A percentile compares a stretch with the other conserved stretches of the same genome.
Evolutionary conservation across 441 rosid species (phyloP).

Genomic region (Kokia cookei): DNA sequence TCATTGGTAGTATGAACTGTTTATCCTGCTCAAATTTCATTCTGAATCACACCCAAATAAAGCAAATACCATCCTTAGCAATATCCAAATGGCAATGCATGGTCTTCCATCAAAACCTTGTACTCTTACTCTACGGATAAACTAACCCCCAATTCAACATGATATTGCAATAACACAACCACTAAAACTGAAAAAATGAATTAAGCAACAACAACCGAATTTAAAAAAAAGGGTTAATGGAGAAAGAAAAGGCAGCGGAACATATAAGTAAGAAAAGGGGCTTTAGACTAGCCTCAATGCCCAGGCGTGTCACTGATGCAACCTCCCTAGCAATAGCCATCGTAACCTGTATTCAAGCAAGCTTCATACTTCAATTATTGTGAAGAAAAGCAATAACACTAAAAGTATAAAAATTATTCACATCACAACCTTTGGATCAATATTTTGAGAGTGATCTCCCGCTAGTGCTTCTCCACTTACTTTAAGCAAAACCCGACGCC

Average conservation of each 20-base stretch:
- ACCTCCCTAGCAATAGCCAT: conserved; percentile 96
- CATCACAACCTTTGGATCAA: conserved; percentile 75
- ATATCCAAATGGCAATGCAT: background rate
- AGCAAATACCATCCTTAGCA: background rate
- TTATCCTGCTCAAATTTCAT: background rate
- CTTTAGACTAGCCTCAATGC: conserved; percentile 60
- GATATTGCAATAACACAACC: background rate
- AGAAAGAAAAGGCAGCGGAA: background rate
- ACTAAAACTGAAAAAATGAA: background rate
- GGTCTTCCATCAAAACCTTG: background rate
- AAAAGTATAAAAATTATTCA: background rate
- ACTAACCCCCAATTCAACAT: background rate
- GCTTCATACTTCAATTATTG: conserved; percentile 7
- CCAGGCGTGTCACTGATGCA: conserved; percentile 81
- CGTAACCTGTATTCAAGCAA: conserved; percentile 43
- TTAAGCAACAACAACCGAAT: background rate
- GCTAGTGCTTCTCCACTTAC: conserved; percentile 59
- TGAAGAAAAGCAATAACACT: background rate
- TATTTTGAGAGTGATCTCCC: conserved; percentile 70
- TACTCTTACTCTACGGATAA: background rate
- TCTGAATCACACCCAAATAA: background rate
- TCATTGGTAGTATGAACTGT: background rate
- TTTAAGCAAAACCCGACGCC: conserved; percentile 32
- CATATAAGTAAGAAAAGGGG: background rate
- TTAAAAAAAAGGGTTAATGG: background rate